Conservation (phyloP, 2,329 filamentous ascomycete species). For the Bipolaris oryzae region DNA sequence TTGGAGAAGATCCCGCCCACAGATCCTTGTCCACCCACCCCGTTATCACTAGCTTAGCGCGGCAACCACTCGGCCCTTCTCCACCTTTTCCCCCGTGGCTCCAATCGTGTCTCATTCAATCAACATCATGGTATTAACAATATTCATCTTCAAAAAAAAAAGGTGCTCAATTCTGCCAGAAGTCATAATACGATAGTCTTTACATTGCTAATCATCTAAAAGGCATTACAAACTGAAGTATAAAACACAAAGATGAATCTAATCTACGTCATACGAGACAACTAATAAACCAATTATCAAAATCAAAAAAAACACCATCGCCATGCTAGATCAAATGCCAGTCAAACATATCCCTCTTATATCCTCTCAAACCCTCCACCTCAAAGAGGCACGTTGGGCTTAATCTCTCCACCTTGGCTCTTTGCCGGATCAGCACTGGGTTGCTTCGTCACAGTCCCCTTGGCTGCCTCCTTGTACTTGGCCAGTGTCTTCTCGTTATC, state of each 20-base stretch:
- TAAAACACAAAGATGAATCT: background rate
- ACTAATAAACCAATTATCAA: background rate
- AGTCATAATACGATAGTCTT: too few species aligned
- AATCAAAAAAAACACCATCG: background rate
- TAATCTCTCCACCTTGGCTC: conserved; percentile 31
- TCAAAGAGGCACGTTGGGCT: conserved; percentile 33
- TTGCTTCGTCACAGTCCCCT: conserved; percentile 28
- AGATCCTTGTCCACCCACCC: conserved; percentile 18
- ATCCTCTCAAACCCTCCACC: background rate
- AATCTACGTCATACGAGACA: background rate
- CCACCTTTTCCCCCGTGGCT: background rate
- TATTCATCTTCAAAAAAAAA: background rate
- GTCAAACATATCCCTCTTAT: too few species aligned
- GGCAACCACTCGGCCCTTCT: background rate
- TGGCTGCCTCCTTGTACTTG: conserved; percentile 37
- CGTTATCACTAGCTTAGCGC: conserved; percentile 2
- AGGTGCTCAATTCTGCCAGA: background rate
- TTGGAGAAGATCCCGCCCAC: conserved; percentile 20
- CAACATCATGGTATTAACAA: background rate
- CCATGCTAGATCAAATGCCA: background rate
- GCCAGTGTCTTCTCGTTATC: conserved; percentile 30
- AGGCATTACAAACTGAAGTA: background rate
- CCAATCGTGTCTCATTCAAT: background rate
- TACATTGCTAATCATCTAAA: background rate
- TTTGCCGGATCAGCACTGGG: conserved; percentile 23